phyloP scores from a whole-genome alignment of 2,329 filamentous ascomycete genomes.

The Claviceps citrina region DNA sequence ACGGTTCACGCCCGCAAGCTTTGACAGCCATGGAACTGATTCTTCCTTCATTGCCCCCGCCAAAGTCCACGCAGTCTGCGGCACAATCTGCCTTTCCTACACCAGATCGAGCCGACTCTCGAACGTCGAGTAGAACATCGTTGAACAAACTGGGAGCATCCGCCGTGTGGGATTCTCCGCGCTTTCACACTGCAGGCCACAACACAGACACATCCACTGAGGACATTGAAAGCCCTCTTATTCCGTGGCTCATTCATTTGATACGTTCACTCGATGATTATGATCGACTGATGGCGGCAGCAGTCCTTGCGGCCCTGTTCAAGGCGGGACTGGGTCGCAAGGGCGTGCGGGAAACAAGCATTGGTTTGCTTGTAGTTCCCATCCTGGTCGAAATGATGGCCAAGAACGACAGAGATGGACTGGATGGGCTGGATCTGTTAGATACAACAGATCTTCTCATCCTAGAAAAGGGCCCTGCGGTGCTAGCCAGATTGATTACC shows the following conservation, averaged over 20 bases:
- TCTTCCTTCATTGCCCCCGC: slow-evolving; percentile 38
- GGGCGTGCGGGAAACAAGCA: slow-evolving; percentile 40
- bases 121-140: slow-evolving; percentile 16
- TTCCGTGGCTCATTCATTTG: slow-evolving; percentile 57
- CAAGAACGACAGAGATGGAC: slow-evolving; percentile 29
- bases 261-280: slow-evolving; percentile 41
- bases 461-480: slow-evolving; percentile 55
- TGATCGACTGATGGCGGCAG: slow-evolving; percentile 52
- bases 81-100: slow-evolving; percentile 12
- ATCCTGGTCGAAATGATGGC: slow-evolving; percentile 49
- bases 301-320: slow-evolving; percentile 53
- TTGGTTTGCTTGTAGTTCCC: slow-evolving; percentile 55
- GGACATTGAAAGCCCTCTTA: slow-evolving; percentile 52
- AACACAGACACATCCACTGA: slow-evolving; percentile 27
- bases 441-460: slow-evolving; percentile 26
- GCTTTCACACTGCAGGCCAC: slow-evolving; percentile 13
- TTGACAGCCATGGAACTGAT: slow-evolving; percentile 48
- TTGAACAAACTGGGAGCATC: slow-evolving; percentile 15
- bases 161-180: slow-evolving; percentile 19
- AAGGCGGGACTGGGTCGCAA: slow-evolving; percentile 51
- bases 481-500: slow-evolving; percentile 63
- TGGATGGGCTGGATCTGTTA: slow-evolving; percentile 22
- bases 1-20: slow-evolving; percentile 22
- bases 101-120: slow-evolving; percentile 14
- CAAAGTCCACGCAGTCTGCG: slow-evolving; percentile 16